Percentiles rank a stretch among this genome's conserved stretches.
These are phyloP conservation scores for Cyanodermella asteris DNA, from an alignment of 2,329 filamentous ascomycete species.

Conservation along the genomic window DNA sequence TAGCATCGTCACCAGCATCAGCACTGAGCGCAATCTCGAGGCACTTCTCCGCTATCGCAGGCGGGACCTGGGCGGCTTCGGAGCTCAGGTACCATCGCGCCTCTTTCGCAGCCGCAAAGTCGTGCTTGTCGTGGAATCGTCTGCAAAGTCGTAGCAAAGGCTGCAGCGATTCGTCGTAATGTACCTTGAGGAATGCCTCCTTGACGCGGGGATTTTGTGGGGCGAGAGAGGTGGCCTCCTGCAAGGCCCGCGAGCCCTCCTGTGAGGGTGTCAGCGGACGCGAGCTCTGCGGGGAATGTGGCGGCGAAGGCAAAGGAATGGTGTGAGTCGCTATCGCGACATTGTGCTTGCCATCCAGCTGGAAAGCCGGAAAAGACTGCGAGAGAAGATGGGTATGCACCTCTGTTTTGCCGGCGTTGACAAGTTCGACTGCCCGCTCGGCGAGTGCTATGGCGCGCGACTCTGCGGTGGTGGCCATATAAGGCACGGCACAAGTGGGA, in stretches of 20 bases:
- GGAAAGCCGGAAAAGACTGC: constrained; percentile 3
- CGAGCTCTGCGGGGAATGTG: constrained; percentile 4
- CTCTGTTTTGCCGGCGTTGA: constrained; percentile 23
- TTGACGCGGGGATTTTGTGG: constrained; percentile 23
- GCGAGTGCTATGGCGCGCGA: constrained; percentile 24
- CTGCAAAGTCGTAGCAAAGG: constrained; percentile 22
- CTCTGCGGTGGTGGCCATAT: no score
- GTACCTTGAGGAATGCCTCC: constrained; percentile 22
- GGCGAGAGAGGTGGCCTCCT: constrained; percentile 25
- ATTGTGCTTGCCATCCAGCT: no score
- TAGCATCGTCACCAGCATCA: constrained; percentile 15
- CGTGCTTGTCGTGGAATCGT: constrained; percentile 18
- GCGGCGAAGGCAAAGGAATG: background rate
- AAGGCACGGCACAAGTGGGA: no score
- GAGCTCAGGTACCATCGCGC: constrained; percentile 20
- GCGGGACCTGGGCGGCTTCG: constrained; percentile 21
- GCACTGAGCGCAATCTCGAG: constrained; percentile 18
- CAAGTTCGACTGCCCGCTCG: constrained; percentile 23
- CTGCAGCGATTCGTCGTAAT: constrained; percentile 20
- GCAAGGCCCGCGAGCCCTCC: constrained; percentile 25
- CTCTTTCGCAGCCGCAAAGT: constrained; percentile 22
- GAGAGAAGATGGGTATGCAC: constrained; percentile 13
- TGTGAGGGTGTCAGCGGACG: no score
- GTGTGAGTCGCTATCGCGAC: constrained; percentile 1
- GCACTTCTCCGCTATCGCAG: constrained; percentile 20